Conservation (phyloP, 331 rosid species). For the Prunus yedoensis region DNA sequence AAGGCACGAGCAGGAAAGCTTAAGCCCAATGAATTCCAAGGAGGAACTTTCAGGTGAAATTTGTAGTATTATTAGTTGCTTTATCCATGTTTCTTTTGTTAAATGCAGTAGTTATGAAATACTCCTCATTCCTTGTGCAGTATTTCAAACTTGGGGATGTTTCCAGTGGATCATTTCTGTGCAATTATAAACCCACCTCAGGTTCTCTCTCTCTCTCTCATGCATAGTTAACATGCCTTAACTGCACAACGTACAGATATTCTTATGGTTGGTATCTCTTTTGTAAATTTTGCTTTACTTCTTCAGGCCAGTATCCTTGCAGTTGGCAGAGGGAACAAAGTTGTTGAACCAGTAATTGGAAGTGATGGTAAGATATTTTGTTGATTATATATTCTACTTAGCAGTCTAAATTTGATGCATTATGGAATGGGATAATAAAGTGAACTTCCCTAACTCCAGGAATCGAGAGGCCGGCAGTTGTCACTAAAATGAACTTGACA, state of each 20-base stretch:
- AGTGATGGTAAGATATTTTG: conserved; percentile 63
- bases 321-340: conserved; percentile 94
- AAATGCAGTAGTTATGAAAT: conserved; percentile 23
- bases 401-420: conserved; percentile 13
- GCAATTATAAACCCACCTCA: conserved; percentile 98
- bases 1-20: conserved; percentile 92
- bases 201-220: conserved; percentile 43
- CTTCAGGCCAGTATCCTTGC: conserved; percentile 96
- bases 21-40: conserved; percentile 87
- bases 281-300: conserved; percentile 21
- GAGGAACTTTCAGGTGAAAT: conserved; percentile 92
- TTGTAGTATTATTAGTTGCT: conserved; percentile 14
- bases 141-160: conserved; percentile 99
- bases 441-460: conserved; percentile 44
- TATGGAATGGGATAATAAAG: conserved; percentile 25
- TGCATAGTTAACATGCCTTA: no score
- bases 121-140: conserved; percentile 48
- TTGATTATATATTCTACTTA: conserved; percentile 12
- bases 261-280: not conserved
- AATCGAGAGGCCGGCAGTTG: conserved; percentile 69
- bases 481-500: conserved; percentile 77
- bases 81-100: conserved; percentile 4
- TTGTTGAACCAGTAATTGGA: conserved; percentile 70
- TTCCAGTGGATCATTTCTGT: conserved; percentile 90
- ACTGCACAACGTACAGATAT: not conserved